These are phyloP conservation scores for Calonectria hongkongensis DNA, from an alignment of 2,329 filamentous ascomycete genomes.

Conservation along the genomic window DNA sequence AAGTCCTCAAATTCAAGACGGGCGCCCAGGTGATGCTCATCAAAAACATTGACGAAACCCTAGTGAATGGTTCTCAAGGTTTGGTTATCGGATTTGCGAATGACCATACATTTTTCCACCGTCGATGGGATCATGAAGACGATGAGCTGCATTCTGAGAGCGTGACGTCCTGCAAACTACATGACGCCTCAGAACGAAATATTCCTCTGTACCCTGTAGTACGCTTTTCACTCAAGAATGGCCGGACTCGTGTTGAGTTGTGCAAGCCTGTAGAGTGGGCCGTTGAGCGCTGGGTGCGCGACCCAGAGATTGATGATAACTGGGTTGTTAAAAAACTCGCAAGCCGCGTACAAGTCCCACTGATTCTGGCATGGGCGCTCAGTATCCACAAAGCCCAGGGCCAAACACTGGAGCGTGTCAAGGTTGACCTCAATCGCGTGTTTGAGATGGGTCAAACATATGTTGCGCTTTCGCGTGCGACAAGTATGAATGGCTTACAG, in stretches of 20 bases:
- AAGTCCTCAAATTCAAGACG: conserved; percentile 86
- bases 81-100: conserved; percentile 76
- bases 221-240: conserved; percentile 85
- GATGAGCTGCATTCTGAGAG: conserved; percentile 61
- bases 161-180: conserved; percentile 75
- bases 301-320: neutral
- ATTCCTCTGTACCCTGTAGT: conserved; percentile 84
- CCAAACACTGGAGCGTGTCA: neutral
- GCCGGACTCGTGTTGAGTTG: conserved; percentile 78
- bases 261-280: conserved; percentile 96
- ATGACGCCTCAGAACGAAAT: conserved; percentile 64
- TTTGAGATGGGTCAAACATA: conserved; percentile 9
- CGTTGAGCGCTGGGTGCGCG: conserved; percentile 75
- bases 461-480: neutral
- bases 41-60: conserved; percentile 95
- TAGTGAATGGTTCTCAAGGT: conserved; percentile 96
- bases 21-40: conserved; percentile 99
- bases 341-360: neutral
- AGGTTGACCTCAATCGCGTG: neutral
- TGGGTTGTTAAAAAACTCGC: neutral
- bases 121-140: conserved; percentile 63
- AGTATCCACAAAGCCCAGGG: conserved; percentile 13
- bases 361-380: neutral
- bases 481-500: neutral
- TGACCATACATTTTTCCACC: conserved; percentile 61